Percentiles rank a stretch among this genome's conserved stretches.
Evolutionary conservation across 352 stramenopile genomes (phyloP).

Genomic region (Globisporangium recalcitrans): DNA sequence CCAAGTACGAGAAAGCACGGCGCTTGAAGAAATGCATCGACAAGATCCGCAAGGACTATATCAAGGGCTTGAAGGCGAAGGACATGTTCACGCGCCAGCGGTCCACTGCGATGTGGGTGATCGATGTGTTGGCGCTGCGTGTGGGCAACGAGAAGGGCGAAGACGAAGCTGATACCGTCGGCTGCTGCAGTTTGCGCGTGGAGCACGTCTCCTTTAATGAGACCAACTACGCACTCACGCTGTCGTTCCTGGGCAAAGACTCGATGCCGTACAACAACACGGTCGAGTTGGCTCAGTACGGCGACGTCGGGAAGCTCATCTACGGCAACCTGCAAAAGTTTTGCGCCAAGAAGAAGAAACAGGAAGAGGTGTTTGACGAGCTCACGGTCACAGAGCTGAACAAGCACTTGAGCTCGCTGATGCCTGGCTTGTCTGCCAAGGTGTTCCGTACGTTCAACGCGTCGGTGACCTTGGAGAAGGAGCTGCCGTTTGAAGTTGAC

Average conservation of each 20-base stretch:
- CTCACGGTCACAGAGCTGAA: slow-evolving; percentile 96
- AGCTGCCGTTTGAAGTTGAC: slow-evolving; percentile 81
- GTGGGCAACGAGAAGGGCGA: slow-evolving; percentile 99
- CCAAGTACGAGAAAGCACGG: slow-evolving; percentile 99
- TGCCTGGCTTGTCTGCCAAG: slow-evolving; percentile 99
- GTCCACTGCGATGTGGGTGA: slow-evolving; percentile 99
- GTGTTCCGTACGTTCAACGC: slow-evolving; percentile 99
- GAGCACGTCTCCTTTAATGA: slow-evolving; percentile 97
- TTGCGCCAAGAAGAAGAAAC: slow-evolving; percentile 92
- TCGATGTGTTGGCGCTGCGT: slow-evolving; percentile 99
- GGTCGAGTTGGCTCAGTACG: slow-evolving; percentile 92
- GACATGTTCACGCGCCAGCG: slow-evolving; percentile 91
- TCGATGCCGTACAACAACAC: slow-evolving; percentile 99
- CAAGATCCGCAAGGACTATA: slow-evolving; percentile 92
- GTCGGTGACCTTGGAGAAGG: slow-evolving; percentile 97
- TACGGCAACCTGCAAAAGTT: slow-evolving; percentile 97
- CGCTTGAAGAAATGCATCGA: slow-evolving; percentile 97
- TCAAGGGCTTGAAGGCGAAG: slow-evolving; percentile 83
- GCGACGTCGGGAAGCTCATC: slow-evolving; percentile 86
- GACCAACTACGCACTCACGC: slow-evolving; percentile 91
- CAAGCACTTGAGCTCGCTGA: slow-evolving; percentile 97
- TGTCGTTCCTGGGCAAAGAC: slow-evolving; percentile 99
- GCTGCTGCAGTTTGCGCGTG: slow-evolving; percentile 98
- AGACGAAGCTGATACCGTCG: slow-evolving; percentile 98
- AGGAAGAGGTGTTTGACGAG: slow-evolving; percentile 97